Conservation (phyloP, 306 rosid species). For the Canavalia gladiata region DNA sequence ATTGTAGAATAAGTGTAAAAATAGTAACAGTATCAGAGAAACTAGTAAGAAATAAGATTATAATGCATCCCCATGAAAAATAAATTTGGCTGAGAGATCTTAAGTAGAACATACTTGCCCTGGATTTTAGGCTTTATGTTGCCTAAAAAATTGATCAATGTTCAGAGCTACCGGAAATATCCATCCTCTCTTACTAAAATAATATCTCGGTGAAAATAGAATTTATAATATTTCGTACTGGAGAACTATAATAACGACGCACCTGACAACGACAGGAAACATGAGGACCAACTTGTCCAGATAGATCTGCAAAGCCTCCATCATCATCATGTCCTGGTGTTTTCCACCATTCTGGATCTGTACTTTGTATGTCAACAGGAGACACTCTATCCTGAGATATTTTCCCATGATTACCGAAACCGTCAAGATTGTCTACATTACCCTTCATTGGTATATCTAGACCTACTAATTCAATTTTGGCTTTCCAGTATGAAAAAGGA, state of each 20-base stretch:
- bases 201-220: neutral
- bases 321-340: conserved; percentile 82
- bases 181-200: neutral
- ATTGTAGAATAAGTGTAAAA: conserved; percentile 24
- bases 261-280: conserved; percentile 97
- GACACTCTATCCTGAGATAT: conserved; percentile 38
- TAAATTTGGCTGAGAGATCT: no score
- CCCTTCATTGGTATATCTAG: conserved; percentile 83
- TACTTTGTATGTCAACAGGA: conserved; percentile 47
- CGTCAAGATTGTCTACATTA: conserved; percentile 82
- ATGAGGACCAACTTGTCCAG: conserved; percentile 94
- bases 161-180: conserved; percentile 23
- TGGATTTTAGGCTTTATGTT: conserved; percentile 15
- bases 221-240: neutral
- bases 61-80: conserved; percentile 20
- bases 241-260: conserved; percentile 10
- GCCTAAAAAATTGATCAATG: conserved; percentile 23
- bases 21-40: no score
- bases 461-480: conserved; percentile 68
- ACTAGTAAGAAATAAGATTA: conserved; percentile 1
- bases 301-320: conserved; percentile 75
- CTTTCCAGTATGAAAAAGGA: conserved; percentile 56
- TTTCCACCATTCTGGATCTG: conserved; percentile 93
- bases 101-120: neutral
- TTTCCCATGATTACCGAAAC: conserved; percentile 50